These are phyloP conservation scores for Cymbopogon citratus DNA, from an alignment of 176 grass and related monocot genomes.

Conservation along the genomic window DNA sequence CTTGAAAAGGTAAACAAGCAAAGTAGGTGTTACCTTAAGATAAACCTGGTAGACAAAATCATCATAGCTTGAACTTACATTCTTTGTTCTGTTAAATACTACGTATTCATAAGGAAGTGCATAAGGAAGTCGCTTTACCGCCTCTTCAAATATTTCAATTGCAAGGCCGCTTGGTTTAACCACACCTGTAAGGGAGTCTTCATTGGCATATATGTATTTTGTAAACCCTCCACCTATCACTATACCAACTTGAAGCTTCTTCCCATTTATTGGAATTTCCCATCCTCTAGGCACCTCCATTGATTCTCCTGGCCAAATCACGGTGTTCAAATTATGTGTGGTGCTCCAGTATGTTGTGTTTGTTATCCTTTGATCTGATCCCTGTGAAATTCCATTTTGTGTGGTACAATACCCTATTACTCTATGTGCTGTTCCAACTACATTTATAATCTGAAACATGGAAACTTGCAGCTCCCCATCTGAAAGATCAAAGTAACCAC, in stretches of 20 bases:
- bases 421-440: conserved; percentile 19
- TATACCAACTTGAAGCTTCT: conserved; percentile 35
- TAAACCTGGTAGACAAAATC: conserved; percentile 32
- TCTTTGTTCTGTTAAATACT: background rate
- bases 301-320: conserved; percentile 39
- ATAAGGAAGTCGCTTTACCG: conserved; percentile 27
- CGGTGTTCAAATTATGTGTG: background rate
- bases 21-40: conserved; percentile 15
- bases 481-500: conserved; percentile 47
- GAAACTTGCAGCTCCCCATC: conserved; percentile 36
- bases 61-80: background rate
- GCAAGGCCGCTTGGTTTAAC: background rate
- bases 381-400: conserved; percentile 17
- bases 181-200: background rate
- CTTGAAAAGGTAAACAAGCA: background rate
- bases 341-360: background rate
- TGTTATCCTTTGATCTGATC: background rate
- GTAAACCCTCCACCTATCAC: background rate
- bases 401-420: conserved; percentile 42
- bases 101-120: conserved; percentile 22
- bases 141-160: conserved; percentile 38
- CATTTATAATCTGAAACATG: conserved; percentile 52
- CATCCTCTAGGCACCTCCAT: conserved; percentile 29
- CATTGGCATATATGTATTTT: background rate
- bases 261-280: conserved; percentile 22